These are phyloP conservation scores for Kuraishia hungarica DNA, from an alignment of 805 yeast genomes.

Conservation along the genomic window DNA sequence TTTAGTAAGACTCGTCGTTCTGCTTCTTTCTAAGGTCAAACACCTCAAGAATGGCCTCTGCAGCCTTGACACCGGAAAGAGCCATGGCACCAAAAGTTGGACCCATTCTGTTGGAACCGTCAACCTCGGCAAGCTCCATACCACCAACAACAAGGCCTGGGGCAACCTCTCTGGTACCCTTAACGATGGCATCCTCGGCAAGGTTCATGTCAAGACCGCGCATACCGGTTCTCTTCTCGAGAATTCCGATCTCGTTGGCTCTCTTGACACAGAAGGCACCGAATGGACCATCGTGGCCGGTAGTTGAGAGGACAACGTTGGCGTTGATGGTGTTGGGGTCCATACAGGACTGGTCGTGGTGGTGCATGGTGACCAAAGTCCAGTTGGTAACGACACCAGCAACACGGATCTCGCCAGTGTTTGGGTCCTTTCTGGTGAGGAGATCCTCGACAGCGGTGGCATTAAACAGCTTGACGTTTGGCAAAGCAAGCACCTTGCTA, in stretches of 20 bases:
- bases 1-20: conserved; percentile 9
- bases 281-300: conserved; percentile 81
- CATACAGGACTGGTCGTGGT: conserved; percentile 73
- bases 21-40: conserved; percentile 20
- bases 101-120: conserved; percentile 77
- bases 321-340: conserved; percentile 73
- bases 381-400: conserved; percentile 82
- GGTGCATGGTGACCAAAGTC: conserved; percentile 72
- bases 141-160: conserved; percentile 64
- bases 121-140: conserved; percentile 73
- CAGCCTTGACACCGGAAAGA: conserved; percentile 71
- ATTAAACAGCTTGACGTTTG: conserved; percentile 69
- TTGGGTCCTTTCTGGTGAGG: conserved; percentile 57
- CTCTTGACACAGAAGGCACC: conserved; percentile 77
- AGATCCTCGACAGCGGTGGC: conserved; percentile 78
- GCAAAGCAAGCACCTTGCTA: conserved; percentile 61
- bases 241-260: conserved; percentile 39
- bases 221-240: conserved; percentile 55
- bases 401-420: conserved; percentile 49
- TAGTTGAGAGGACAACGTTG: conserved; percentile 57
- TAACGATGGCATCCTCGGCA: conserved; percentile 71
- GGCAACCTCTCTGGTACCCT: conserved; percentile 54
- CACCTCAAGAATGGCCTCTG: conserved; percentile 34
- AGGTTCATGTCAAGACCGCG: conserved; percentile 72
- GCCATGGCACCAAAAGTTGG: conserved; percentile 83